Conservation (phyloP, 768 basidiomycete species). For the Scleroderma citrinum region DNA sequence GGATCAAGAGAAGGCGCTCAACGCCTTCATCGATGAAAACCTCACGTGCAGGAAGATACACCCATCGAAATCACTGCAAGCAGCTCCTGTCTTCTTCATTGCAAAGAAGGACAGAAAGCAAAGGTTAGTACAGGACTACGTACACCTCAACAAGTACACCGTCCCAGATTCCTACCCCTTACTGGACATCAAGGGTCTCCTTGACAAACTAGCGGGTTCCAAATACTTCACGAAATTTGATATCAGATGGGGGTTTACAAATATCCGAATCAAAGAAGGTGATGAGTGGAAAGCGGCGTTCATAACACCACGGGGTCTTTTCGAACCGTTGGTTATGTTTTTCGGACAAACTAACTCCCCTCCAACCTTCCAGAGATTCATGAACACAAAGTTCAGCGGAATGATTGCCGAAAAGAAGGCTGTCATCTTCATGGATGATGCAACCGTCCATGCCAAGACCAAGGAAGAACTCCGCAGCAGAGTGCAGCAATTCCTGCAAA, state of each 20-base stretch:
- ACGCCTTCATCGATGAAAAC: slow-evolving; percentile 10
- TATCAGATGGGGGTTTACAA: background rate
- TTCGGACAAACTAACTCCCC: background rate
- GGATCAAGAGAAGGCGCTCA: no score
- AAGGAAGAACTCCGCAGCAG: background rate
- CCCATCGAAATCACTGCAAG: slow-evolving; percentile 15
- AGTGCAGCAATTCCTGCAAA: background rate
- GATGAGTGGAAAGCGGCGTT: background rate
- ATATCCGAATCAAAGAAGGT: background rate
- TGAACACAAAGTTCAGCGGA: background rate
- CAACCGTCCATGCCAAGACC: background rate
- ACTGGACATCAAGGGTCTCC: background rate
- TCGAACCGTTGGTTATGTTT: slow-evolving; percentile 1
- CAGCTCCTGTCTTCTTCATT: slow-evolving; percentile 11
- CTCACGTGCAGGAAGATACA: slow-evolving; percentile 1
- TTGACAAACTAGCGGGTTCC: background rate
- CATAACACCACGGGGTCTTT: background rate
- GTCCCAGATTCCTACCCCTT: background rate
- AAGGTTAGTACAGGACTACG: background rate
- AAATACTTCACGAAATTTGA: background rate
- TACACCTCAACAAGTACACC: background rate
- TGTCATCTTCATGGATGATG: background rate
- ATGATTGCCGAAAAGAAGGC: background rate
- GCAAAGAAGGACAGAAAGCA: background rate
- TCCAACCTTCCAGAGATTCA: background rate